A percentile compares a stretch with the other conserved stretches of the same genome.
Conservation (phyloP, 306 rosid genomes). For the Senna tora region DNA sequence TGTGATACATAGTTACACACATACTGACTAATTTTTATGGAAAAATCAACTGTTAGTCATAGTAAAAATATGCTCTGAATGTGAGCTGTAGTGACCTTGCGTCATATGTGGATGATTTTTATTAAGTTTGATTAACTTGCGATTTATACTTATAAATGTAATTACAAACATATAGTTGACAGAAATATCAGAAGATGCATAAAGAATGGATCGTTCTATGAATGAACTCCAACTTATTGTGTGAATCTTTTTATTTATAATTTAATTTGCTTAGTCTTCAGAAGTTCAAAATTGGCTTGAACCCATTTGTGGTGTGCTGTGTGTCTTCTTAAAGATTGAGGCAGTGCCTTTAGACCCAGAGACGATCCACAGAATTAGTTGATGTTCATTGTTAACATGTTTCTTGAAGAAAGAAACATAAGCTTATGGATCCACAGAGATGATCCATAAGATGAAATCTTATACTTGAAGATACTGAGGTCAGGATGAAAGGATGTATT, state of each 20-base stretch:
- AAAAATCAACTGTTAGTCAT: neutral
- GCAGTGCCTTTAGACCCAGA: neutral
- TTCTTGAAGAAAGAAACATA: neutral
- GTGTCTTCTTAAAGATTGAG: neutral
- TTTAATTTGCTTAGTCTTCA: neutral
- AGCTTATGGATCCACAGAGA: neutral
- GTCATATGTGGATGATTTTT: neutral
- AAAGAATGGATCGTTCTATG: slow-evolving; percentile 10
- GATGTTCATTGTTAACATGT: neutral
- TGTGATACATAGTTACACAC: slow-evolving; percentile 8
- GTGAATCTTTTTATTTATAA: neutral
- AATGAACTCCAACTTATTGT: neutral
- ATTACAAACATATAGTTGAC: neutral
- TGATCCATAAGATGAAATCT: neutral
- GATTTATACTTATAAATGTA: neutral
- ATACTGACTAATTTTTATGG: neutral
- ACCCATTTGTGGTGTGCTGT: too few relatives aligned
- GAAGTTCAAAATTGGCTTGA: slow-evolving; percentile 6
- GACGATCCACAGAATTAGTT: neutral
- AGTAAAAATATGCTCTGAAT: slow-evolving; percentile 10
- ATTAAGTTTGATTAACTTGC: neutral
- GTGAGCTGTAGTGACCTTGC: slow-evolving; percentile 6
- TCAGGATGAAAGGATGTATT: slow-evolving; percentile 4
- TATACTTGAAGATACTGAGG: neutral
- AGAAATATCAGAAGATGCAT: slow-evolving; percentile 26